phyloP scores from a whole-genome alignment of 2,329 filamentous ascomycete genomes.

The Didymella arachidicola region DNA sequence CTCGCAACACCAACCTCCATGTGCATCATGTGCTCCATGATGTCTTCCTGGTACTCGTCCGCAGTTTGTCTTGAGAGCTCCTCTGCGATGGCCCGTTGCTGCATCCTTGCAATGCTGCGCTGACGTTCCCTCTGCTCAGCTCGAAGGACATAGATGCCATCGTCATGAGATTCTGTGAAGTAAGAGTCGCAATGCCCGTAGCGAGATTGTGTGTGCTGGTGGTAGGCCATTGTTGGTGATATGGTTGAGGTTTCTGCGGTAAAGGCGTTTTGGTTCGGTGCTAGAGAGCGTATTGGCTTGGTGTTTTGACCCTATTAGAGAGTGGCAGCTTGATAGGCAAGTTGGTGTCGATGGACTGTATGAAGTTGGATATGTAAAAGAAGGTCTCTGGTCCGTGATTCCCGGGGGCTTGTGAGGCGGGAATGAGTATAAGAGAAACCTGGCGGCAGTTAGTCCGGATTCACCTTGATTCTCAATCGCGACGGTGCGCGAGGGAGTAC shows the following conservation, averaged over 20 bases:
- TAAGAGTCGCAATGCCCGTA: conserved; percentile 73
- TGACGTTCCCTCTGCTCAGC: conserved; percentile 77
- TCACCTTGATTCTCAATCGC: conserved; percentile 16
- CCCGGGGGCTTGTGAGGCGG: conserved; percentile 47
- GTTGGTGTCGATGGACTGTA: conserved; percentile 60
- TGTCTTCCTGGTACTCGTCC: conserved; percentile 93
- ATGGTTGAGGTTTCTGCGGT: conserved; percentile 53
- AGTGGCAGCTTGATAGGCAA: conserved; percentile 60
- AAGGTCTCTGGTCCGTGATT: conserved; percentile 48
- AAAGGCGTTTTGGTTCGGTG: conserved; percentile 26
- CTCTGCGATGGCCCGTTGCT: conserved; percentile 86
- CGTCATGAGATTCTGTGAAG: conserved; percentile 70
- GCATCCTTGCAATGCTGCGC: conserved; percentile 79
- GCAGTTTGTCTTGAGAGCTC: conserved; percentile 85
- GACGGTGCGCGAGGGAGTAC: conserved; percentile 36
- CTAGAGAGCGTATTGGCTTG: conserved; percentile 54
- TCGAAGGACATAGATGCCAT: conserved; percentile 61
- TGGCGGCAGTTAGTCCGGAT: conserved; percentile 37
- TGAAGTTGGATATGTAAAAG: conserved; percentile 64
- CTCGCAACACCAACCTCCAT: conserved; percentile 75
- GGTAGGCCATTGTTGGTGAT: conserved; percentile 64
- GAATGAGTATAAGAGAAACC: conserved; percentile 46
- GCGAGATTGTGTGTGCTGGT: conserved; percentile 58
- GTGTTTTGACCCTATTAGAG: conserved; percentile 54
- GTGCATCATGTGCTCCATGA: conserved; percentile 90